Base-by-base conservation (phyloP, 176 grass and related monocot genomes). In the Microstegium vimineum region DNA sequence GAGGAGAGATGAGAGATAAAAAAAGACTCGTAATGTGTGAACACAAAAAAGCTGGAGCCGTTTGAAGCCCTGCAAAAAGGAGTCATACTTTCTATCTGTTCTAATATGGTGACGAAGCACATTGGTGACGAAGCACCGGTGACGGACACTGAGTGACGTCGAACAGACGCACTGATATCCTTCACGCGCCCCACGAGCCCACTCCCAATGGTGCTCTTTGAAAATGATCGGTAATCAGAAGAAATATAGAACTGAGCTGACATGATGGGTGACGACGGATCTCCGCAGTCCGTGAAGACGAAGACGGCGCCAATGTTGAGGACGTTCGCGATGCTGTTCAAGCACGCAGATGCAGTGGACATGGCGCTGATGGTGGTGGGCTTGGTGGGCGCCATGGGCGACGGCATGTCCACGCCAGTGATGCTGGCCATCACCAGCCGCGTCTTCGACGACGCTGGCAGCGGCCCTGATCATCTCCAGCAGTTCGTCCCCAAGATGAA, bases 401-500 rank as follows among this genome's bases (percentile, higher is more conserved):
- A 98, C 62, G 96, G 96, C 76, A 0, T 95, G 13, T 93, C 93
- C 25, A 85, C 65, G 77, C 96, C 96, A 2, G 26, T 88, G 47
- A 91, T 93, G 96, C 85, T 98, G 8, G 25, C 82, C 6, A 71
- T 98, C 76, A 91, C 89, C 22, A 91, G 90, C 82, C 74, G 76
- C 66, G 73, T 98, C 73, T 91, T 95, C 79, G 90, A 98, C 76
- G 76, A 90, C 40, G 85, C 93, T 5, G 96, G 96, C 54, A 35
- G 14, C 34, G 85, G 84, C 16, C 43, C 86, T 8, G 51, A 74
- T 62, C 38, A 33, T 66, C 8, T 85, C 31, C 49, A 67, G 30
- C 37, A 88, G 49, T 52, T 52, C 80, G 69, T 23, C 32, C 62
- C 81, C 75, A 86, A 87, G 75, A 82, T 98, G 57, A 79, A 93